These are phyloP conservation scores for Nitzschia sp. DNA, from an alignment of 108 stramenopile species.

Conservation along the genomic window DNA sequence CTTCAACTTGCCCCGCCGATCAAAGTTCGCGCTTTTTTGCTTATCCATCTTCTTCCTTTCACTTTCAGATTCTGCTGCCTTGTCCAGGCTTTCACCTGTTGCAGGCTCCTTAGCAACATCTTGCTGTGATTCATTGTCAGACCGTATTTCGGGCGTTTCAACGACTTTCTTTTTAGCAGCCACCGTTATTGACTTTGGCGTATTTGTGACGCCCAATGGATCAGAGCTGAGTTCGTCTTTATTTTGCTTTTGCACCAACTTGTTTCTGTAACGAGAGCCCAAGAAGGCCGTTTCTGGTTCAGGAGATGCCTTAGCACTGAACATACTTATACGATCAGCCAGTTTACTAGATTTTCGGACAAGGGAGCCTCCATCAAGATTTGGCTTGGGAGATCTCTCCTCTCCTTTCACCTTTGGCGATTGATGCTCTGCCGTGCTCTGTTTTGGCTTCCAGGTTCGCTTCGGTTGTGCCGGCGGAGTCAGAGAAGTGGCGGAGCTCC, in stretches of 20 bases:
- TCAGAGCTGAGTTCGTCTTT: neutral
- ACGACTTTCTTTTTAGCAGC: neutral
- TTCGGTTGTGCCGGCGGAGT: too few relatives aligned
- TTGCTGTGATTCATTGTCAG: too few relatives aligned
- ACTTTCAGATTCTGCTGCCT: neutral
- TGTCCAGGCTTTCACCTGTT: constrained; percentile 5
- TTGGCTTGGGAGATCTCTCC: neutral
- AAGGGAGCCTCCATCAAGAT: too few relatives aligned
- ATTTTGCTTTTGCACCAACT: constrained; percentile 1
- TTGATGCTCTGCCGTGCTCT: neutral
- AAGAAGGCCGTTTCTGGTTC: neutral
- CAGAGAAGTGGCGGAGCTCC: too few relatives aligned
- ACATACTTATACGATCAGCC: constrained; percentile 4
- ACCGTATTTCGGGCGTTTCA: neutral
- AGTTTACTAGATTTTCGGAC: constrained; percentile 13
- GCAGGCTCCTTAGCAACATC: too few relatives aligned
- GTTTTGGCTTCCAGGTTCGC: neutral
- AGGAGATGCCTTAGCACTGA: neutral
- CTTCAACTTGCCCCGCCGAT: neutral
- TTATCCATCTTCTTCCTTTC: neutral
- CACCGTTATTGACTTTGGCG: neutral
- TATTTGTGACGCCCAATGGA: neutral
- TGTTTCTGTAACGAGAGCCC: constrained; percentile 3
- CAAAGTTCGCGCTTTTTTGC: neutral
- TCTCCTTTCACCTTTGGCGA: neutral